phyloP scores from a whole-genome alignment of 305 asterid species.

The Ruellia speciosa region DNA sequence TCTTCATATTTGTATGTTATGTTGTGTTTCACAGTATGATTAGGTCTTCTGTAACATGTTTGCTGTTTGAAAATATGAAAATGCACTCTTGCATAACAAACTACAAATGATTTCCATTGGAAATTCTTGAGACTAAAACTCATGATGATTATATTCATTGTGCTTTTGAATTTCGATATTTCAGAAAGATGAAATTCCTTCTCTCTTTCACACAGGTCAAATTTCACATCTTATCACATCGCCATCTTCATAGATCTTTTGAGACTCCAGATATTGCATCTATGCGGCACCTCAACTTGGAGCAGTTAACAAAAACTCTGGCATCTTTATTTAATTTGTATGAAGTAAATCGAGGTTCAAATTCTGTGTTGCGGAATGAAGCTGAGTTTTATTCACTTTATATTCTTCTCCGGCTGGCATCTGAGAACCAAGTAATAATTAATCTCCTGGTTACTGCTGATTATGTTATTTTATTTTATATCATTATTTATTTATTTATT shows the following conservation, averaged over 20 bases:
- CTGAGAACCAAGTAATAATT: conserved; percentile 50
- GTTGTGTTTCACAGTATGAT: background rate
- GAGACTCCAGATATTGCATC: conserved; percentile 48
- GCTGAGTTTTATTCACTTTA: conserved; percentile 65
- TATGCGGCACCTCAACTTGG: conserved; percentile 64
- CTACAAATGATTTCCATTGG: background rate
- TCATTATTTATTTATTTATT: too few species aligned
- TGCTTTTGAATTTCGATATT: background rate
- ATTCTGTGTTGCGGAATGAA: conserved; percentile 45
- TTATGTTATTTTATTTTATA: too few species aligned
- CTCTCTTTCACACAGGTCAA: conserved; percentile 49
- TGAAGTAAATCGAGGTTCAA: conserved; percentile 47
- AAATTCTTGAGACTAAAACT: background rate
- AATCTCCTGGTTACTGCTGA: conserved; percentile 13
- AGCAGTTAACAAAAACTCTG: conserved; percentile 81
- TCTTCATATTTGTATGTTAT: background rate
- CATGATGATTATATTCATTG: background rate
- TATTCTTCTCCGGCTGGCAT: conserved; percentile 77
- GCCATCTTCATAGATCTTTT: conserved; percentile 46
- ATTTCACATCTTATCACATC: conserved; percentile 75
- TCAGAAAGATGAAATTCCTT: conserved; percentile 17
- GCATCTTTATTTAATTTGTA: conserved; percentile 53
- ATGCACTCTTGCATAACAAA: background rate
- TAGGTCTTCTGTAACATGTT: background rate
- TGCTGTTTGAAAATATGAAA: background rate